These are phyloP conservation scores for Ganoderma meredithae DNA, from an alignment of 1,284 basidiomycete species.

Conservation along the genomic window DNA sequence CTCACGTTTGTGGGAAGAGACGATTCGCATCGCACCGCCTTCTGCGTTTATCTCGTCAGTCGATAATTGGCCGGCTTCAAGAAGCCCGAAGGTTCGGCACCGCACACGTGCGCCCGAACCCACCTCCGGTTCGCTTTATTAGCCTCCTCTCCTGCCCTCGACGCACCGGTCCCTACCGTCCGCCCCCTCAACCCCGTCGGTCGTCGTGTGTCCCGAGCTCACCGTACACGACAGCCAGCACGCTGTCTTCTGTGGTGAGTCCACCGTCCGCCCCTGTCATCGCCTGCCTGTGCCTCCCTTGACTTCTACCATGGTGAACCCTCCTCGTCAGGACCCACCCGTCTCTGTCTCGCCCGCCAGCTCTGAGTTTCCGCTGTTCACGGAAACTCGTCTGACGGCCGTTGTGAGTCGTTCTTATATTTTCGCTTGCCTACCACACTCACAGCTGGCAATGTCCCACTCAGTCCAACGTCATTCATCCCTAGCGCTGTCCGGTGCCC, in stretches of 20 bases:
- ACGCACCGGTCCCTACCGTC: conserved; percentile 22
- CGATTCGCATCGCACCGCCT: neutral
- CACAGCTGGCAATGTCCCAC: conserved; percentile 16
- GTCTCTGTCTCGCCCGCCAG: conserved; percentile 21
- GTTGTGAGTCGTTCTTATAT: conserved; percentile 15
- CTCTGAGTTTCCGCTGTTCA: conserved; percentile 14
- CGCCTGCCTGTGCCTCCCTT: no score
- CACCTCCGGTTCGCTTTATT: conserved; percentile 21
- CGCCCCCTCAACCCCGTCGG: conserved; percentile 19
- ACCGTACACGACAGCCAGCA: conserved; percentile 26
- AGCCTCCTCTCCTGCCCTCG: conserved; percentile 22
- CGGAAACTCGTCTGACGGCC: conserved; percentile 20
- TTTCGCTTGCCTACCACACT: conserved; percentile 5
- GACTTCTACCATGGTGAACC: conserved; percentile 6
- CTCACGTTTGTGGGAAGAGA: neutral
- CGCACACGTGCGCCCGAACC: conserved; percentile 31
- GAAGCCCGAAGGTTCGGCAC: neutral
- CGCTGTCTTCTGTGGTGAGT: conserved; percentile 25
- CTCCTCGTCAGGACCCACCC: conserved; percentile 22
- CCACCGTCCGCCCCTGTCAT: no score
- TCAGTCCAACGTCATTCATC: conserved; percentile 16
- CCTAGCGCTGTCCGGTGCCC: conserved; percentile 23
- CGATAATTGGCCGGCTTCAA: neutral
- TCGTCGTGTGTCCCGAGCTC: conserved; percentile 28
- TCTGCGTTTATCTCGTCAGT: neutral